Evolutionary conservation across 768 basidiomycete species (phyloP).

Genomic region (Lentinus brumalis): DNA sequence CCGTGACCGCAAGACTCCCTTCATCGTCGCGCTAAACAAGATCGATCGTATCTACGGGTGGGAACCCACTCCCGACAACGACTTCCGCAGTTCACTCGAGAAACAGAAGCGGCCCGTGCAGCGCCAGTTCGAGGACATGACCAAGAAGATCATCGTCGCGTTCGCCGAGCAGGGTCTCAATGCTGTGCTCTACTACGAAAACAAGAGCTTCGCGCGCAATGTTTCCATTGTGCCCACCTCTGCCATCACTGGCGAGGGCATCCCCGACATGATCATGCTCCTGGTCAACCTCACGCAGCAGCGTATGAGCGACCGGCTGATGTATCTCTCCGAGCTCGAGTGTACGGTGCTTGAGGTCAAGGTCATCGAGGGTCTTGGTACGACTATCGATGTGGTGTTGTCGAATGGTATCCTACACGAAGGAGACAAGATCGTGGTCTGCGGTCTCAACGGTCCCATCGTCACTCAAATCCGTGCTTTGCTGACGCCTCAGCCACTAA

Average conservation of each 20-base stretch:
- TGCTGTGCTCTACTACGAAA: conserved; percentile 94
- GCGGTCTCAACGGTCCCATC: conserved; percentile 96
- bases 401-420: conserved; percentile 93
- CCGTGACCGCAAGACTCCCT: conserved; percentile 92
- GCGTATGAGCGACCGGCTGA: conserved; percentile 94
- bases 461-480: conserved; percentile 93
- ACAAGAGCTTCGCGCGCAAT: conserved; percentile 91
- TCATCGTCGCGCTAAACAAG: conserved; percentile 99
- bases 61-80: conserved; percentile 87
- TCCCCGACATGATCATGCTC: conserved; percentile 99
- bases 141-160: conserved; percentile 81
- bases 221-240: conserved; percentile 98
- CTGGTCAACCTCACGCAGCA: conserved; percentile 97
- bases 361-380: conserved; percentile 96
- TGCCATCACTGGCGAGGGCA: conserved; percentile 96
- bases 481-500: conserved; percentile 93
- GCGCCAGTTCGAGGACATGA: conserved; percentile 91
- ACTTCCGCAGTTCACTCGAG: conserved; percentile 88
- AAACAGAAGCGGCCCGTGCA: conserved; percentile 79
- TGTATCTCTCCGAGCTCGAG: conserved; percentile 97
- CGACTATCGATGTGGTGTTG: conserved; percentile 95
- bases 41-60: conserved; percentile 98
- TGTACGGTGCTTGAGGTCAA: conserved; percentile 99
- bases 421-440: conserved; percentile 92
- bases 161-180: conserved; percentile 99